Conservation (phyloP, 345 rosid genomes). For the Eucalyptus polybractea region DNA sequence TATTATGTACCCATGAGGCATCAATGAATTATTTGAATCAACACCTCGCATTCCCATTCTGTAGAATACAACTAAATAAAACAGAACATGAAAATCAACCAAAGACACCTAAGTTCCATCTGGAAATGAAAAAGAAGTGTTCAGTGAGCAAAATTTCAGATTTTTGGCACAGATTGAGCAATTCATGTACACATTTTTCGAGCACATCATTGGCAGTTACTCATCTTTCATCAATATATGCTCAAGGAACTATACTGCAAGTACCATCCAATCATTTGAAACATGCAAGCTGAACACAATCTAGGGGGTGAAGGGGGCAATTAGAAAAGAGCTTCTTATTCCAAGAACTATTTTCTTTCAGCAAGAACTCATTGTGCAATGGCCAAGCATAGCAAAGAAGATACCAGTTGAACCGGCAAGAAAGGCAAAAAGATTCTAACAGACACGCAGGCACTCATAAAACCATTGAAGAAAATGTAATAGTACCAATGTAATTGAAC, state of each 20-base stretch:
- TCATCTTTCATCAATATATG: background rate
- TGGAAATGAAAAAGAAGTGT: background rate
- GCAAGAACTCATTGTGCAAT: background rate
- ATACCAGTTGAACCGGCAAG: background rate
- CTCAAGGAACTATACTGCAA: background rate
- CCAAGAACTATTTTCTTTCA: background rate
- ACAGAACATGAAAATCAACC: background rate
- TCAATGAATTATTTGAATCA: background rate
- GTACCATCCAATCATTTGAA: background rate
- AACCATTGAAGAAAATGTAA: background rate
- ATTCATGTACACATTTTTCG: fast-evolving
- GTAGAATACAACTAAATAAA: background rate
- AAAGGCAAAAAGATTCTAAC: background rate
- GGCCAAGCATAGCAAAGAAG: background rate
- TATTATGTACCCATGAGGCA: background rate
- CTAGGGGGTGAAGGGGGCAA: background rate
- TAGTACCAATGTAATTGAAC: conserved; percentile 58
- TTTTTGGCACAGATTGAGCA: background rate
- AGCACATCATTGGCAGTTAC: background rate
- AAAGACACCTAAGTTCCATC: background rate
- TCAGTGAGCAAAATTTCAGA: background rate
- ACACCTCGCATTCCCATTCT: background rate
- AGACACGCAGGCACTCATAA: background rate
- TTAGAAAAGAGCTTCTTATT: background rate
- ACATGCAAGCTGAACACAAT: background rate